These are phyloP conservation scores for Saccharum officinarum DNA, from an alignment of 176 grass and related monocot genomes.

Conservation along the genomic window DNA sequence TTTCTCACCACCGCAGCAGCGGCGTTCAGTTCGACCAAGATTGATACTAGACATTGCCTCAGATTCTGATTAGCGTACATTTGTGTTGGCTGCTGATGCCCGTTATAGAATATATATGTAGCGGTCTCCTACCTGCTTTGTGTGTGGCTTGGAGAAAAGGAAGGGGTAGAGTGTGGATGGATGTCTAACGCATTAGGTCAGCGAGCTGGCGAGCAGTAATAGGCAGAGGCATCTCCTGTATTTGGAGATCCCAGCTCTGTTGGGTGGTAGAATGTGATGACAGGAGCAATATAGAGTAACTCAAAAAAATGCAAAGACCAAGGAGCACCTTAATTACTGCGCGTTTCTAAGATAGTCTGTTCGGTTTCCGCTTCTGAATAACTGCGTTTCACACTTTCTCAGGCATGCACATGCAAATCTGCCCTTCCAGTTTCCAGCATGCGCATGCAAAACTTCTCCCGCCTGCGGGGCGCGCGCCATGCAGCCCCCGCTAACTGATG, in stretches of 20 bases:
- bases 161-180: no score
- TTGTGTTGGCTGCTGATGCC: not conserved
- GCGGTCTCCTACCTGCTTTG: not conserved
- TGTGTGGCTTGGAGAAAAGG: not conserved
- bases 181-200: not conserved
- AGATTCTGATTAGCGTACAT: constrained; percentile 54
- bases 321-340: no score
- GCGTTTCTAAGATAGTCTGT: no score
- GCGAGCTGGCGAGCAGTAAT: not conserved
- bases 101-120: not conserved
- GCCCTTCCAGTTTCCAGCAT: no score
- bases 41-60: constrained; percentile 54
- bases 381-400: no score
- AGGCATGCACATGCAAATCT: no score
- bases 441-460: no score
- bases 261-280: not conserved
- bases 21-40: constrained; percentile 49
- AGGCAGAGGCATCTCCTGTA: not conserved
- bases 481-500: no score
- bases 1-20: constrained; percentile 22
- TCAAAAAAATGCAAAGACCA: no score
- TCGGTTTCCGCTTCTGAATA: no score
- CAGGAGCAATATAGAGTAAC: not conserved
- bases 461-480: no score
- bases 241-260: not conserved